Percentiles rank a stretch among this genome's conserved stretches.
Conservation (phyloP, 345 rosid species). For the Sisymbrium altissimum region DNA sequence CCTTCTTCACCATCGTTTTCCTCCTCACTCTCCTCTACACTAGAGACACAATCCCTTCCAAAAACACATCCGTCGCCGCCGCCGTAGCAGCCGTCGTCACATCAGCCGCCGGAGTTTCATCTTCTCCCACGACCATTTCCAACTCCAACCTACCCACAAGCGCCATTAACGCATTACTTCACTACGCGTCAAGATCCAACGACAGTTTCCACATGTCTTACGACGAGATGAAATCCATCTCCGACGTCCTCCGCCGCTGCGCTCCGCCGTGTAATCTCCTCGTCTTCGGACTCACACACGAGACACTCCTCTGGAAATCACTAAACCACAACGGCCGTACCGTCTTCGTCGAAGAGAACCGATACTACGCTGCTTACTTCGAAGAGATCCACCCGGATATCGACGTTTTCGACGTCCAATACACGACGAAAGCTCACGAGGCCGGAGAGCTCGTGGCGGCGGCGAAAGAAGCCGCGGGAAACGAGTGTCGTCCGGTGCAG, state of each 20-base stretch:
- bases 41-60: slow-evolving; percentile 27
- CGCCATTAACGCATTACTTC: slow-evolving; percentile 72
- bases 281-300: slow-evolving; percentile 89
- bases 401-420: slow-evolving; percentile 88
- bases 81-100: slow-evolving; percentile 13
- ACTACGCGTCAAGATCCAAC: slow-evolving; percentile 80
- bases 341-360: slow-evolving; percentile 80
- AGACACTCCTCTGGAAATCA: slow-evolving; percentile 92
- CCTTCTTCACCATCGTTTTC: slow-evolving; percentile 77
- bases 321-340: slow-evolving; percentile 88
- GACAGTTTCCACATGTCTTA: slow-evolving; percentile 73
- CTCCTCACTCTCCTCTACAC: slow-evolving; percentile 80
- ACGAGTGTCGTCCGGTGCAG: slow-evolving; percentile 91
- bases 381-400: slow-evolving; percentile 89
- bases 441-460: slow-evolving; percentile 55
- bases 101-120: slow-evolving; percentile 14
- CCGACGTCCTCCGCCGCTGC: slow-evolving; percentile 79
- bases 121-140: not conserved
- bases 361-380: slow-evolving; percentile 88
- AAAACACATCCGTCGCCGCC: slow-evolving; percentile 26
- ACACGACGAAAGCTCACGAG: slow-evolving; percentile 75
- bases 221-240: slow-evolving; percentile 67
- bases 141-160: slow-evolving; percentile 41
- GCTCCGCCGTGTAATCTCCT: slow-evolving; percentile 84
- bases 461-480: slow-evolving; percentile 51